phyloP scores from a whole-genome alignment of 2,329 filamentous ascomycete genomes.

The Bipolaris zeicola region DNA sequence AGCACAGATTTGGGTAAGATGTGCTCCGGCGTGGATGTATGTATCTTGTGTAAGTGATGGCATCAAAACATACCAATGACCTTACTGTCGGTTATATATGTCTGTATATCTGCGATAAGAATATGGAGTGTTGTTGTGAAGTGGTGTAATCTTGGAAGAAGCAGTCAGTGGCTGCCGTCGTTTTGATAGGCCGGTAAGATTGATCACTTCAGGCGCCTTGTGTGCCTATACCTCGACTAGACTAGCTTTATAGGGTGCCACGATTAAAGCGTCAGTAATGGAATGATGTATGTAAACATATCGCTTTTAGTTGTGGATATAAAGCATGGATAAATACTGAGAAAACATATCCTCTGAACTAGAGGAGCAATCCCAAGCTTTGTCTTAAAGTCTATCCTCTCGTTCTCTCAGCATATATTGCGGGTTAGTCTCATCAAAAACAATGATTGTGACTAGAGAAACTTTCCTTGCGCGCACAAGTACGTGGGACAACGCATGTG shows the following conservation, averaged over 20 bases:
- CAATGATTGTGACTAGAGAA: not conserved
- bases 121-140: not conserved
- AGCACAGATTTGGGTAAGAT: not conserved
- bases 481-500: not conserved
- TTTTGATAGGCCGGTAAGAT: constrained; percentile 9
- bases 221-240: not conserved
- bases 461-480: not conserved
- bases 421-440: too few species aligned
- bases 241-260: not conserved
- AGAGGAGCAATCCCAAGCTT: too few species aligned
- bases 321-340: not conserved
- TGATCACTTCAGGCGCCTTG: constrained; percentile 1
- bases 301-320: not conserved
- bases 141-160: not conserved
- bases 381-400: not conserved
- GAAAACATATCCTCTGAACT: not conserved
- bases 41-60: not conserved
- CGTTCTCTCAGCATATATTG: not conserved
- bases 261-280: not conserved
- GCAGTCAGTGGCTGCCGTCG: not conserved
- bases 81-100: not conserved
- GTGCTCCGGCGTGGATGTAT: not conserved
- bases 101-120: not conserved
- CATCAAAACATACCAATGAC: not conserved
- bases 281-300: not conserved